phyloP scores from a whole-genome alignment of 352 stramenopile species.

The Phytophthora idaei region DNA sequence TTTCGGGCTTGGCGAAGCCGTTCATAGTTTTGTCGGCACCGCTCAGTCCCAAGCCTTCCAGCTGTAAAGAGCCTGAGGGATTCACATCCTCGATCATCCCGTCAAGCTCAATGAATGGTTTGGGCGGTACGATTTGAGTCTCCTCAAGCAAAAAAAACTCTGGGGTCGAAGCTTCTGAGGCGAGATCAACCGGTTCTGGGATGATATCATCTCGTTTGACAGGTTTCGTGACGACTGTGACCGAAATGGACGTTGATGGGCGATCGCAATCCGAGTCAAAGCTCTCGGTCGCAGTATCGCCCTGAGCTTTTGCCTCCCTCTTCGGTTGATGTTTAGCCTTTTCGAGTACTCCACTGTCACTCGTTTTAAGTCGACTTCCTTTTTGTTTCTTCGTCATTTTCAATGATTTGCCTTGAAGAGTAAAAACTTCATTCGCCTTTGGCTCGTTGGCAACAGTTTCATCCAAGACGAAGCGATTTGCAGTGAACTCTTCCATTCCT shows the following conservation, averaged over 20 bases:
- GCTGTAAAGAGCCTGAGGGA: constrained; percentile 2
- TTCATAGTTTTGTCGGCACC: background rate
- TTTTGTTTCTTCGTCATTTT: constrained; percentile 12
- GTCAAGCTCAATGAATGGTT: constrained; percentile 29
- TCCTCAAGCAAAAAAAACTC: constrained; percentile 1
- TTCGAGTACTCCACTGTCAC: background rate
- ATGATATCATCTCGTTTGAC: constrained; percentile 5
- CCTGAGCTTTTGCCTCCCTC: background rate
- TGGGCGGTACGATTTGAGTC: background rate
- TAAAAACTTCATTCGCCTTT: background rate
- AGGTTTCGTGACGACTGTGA: constrained; percentile 24
- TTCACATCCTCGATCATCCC: background rate
- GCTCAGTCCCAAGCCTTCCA: constrained; percentile 18
- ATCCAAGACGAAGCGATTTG: background rate
- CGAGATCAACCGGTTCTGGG: background rate
- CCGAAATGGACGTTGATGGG: constrained; percentile 12
- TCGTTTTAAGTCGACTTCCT: background rate
- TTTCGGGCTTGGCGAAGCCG: background rate
- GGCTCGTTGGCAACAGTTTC: background rate
- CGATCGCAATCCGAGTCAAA: background rate
- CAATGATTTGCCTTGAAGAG: constrained; percentile 23
- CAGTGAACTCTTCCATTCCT: background rate
- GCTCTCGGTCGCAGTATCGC: too few species aligned
- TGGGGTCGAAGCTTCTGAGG: background rate
- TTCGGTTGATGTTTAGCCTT: too few species aligned